These are phyloP conservation scores for Tricharina praecox DNA, from an alignment of 495 filamentous ascomycete species.

Conservation along the genomic window DNA sequence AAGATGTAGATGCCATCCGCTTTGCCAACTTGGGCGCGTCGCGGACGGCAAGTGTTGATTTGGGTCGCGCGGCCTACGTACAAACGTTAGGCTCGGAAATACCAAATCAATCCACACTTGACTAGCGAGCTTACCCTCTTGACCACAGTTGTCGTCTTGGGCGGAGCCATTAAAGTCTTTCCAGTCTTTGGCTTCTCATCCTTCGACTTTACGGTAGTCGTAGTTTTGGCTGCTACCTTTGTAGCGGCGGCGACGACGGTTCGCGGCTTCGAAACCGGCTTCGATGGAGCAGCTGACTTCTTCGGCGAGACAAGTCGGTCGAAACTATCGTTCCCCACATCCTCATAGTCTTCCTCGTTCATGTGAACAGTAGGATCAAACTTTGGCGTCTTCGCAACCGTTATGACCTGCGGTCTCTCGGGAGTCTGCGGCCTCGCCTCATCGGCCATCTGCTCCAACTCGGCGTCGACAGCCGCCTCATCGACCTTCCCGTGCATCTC, in stretches of 20 bases:
- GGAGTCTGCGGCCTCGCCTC: slow-evolving; percentile 1
- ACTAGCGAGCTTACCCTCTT: not conserved
- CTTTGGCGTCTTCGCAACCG: slow-evolving; percentile 7
- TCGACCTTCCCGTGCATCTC: not conserved
- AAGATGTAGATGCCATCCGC: not conserved
- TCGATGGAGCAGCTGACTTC: not conserved
- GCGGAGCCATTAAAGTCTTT: too few species aligned
- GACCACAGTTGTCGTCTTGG: not conserved
- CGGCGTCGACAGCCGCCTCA: not conserved
- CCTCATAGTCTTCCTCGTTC: not conserved
- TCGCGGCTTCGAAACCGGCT: not conserved
- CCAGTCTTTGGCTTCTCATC: not conserved
- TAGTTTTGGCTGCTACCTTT: not conserved
- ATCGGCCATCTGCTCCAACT: not conserved
- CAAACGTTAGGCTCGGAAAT: too few species aligned
- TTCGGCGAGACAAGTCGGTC: not conserved
- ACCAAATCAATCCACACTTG: not conserved
- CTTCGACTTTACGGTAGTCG: not conserved
- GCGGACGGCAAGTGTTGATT: too few species aligned
- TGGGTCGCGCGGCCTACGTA: too few species aligned
- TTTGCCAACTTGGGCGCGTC: not conserved
- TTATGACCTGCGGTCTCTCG: not conserved
- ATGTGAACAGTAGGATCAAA: slow-evolving; percentile 7
- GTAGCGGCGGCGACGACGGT: not conserved
- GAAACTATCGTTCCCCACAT: not conserved